phyloP scores from a whole-genome alignment of 2,329 filamentous ascomycete species.

The Corinectria fuckeliana region DNA sequence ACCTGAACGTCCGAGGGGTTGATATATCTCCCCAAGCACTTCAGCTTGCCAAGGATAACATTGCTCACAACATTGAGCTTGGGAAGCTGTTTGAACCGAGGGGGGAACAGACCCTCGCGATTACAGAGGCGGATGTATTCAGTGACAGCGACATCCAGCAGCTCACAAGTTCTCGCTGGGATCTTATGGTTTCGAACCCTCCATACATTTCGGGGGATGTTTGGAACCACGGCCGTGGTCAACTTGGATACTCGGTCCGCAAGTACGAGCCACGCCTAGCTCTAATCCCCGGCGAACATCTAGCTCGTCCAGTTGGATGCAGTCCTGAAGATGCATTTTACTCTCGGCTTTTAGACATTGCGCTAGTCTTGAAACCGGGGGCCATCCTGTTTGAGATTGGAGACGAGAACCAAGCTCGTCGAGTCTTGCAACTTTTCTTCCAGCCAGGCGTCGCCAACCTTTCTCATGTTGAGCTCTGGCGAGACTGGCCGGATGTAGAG shows the following conservation, averaged over 20 bases:
- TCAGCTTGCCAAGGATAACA: conserved; percentile 69
- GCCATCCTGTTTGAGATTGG: conserved; percentile 75
- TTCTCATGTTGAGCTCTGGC: conserved; percentile 69
- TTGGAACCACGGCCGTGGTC: conserved; percentile 47
- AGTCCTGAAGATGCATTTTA: conserved; percentile 68
- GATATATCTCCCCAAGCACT: conserved; percentile 76
- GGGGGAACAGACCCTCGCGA: conserved; percentile 45
- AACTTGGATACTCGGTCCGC: conserved; percentile 75
- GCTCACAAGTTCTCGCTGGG: conserved; percentile 45
- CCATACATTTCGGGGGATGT: conserved; percentile 78
- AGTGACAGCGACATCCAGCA: conserved; percentile 45
- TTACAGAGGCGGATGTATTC: conserved; percentile 59
- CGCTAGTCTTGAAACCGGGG: conserved; percentile 55
- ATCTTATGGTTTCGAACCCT: conserved; percentile 86
- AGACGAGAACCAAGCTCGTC: conserved; percentile 68
- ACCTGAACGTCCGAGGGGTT: conserved; percentile 67
- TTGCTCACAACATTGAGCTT: conserved; percentile 53
- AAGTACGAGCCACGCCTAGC: conserved; percentile 82
- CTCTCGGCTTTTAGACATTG: conserved; percentile 64
- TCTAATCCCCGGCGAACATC: conserved; percentile 62
- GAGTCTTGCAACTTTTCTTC: conserved; percentile 62
- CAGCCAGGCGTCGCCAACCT: conserved; percentile 35
- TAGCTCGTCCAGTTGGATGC: conserved; percentile 42
- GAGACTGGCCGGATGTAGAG: conserved; percentile 65
- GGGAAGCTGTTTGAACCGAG: conserved; percentile 31